Evolutionary conservation across 2,329 filamentous ascomycete species (phyloP).

Genomic region (Chrysosporium queenslandicum): DNA sequence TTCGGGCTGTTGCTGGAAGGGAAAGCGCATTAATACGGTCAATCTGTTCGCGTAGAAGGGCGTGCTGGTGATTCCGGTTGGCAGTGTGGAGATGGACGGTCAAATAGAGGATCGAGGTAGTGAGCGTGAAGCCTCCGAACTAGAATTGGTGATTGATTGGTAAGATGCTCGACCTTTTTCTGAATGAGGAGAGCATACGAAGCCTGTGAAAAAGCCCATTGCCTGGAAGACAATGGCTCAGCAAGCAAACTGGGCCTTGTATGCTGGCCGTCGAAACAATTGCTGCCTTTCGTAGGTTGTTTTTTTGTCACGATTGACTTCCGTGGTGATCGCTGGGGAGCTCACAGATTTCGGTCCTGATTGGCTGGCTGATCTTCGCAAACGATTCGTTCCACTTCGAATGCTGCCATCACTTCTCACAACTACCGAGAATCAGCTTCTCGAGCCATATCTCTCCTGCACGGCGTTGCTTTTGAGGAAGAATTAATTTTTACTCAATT

Average conservation of each 20-base stretch:
- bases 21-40: conserved; percentile 34
- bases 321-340: too few relatives aligned
- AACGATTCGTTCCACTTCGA: neutral
- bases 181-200: conserved; percentile 45
- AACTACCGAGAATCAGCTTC: too few relatives aligned
- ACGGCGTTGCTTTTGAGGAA: too few relatives aligned
- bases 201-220: conserved; percentile 66
- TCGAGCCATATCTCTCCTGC: neutral
- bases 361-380: conserved; percentile 8
- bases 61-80: conserved; percentile 46
- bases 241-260: too few relatives aligned
- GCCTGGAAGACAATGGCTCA: too few relatives aligned
- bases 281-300: too few relatives aligned
- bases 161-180: neutral
- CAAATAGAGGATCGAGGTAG: conserved; percentile 62
- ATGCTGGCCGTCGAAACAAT: too few relatives aligned
- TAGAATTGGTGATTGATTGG: conserved; percentile 27
- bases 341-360: conserved; percentile 9
- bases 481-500: neutral
- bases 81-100: conserved; percentile 59
- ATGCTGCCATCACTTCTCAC: neutral
- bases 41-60: conserved; percentile 37
- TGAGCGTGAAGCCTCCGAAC: conserved; percentile 67
- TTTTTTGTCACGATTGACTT: too few relatives aligned
- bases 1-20: conserved; percentile 14